A percentile compares a stretch with the other conserved stretches of the same genome.
Conservation (phyloP, 345 rosid genomes). For the Populus ilicifolia region DNA sequence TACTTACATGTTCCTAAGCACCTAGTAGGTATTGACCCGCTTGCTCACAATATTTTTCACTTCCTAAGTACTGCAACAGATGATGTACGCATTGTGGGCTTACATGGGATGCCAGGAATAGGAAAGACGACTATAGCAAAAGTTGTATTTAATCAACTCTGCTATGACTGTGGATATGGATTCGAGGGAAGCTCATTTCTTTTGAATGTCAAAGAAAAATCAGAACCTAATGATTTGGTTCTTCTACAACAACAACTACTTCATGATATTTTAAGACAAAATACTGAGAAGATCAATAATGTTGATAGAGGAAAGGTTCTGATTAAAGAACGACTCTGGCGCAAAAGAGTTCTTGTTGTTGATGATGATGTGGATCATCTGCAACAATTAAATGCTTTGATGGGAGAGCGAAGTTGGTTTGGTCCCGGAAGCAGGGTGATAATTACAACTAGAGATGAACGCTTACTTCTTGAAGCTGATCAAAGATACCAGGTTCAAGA, state of each 20-base stretch:
- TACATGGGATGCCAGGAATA: not conserved
- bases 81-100: not conserved
- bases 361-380: not conserved
- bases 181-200: not conserved
- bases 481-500: not conserved
- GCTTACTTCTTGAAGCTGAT: not conserved
- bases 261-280: not conserved
- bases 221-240: not conserved
- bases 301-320: not conserved
- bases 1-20: not conserved
- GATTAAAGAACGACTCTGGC: not conserved
- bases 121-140: not conserved
- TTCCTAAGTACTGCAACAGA: not conserved
- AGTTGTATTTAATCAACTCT: not conserved
- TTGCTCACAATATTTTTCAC: not conserved
- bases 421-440: slow-evolving; percentile 6
- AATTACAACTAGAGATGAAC: slow-evolving; percentile 1
- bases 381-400: not conserved
- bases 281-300: accelerated
- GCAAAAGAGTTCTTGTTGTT: slow-evolving; percentile 7
- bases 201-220: not conserved
- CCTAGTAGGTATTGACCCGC: not conserved
- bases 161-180: too few relatives aligned
- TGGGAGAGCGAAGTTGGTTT: slow-evolving; percentile 3
- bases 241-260: not conserved